Conservation (phyloP, 2,329 filamentous ascomycete species). For the Leptographium galeiforme region DNA sequence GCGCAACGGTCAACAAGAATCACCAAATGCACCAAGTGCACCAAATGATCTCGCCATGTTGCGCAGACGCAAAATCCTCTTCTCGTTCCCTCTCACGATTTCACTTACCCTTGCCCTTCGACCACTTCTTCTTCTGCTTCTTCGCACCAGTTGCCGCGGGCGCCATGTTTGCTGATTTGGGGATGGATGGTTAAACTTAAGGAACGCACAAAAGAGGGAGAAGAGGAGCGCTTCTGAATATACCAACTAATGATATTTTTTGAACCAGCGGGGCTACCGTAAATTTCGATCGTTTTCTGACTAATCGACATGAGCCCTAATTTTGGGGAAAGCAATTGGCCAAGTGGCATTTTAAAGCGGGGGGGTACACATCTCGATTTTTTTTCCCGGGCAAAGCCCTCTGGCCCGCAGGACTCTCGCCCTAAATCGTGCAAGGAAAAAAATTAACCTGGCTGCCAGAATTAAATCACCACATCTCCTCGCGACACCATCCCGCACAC, state of each 20-base stretch:
- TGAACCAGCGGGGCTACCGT: slow-evolving; percentile 4
- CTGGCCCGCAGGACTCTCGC: background rate
- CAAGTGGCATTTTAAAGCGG: background rate
- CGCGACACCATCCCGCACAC: slow-evolving; percentile 3
- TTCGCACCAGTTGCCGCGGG: slow-evolving; percentile 50
- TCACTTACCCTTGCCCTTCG: slow-evolving; percentile 55
- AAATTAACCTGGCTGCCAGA: background rate
- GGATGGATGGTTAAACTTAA: slow-evolving; percentile 16
- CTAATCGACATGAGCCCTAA: slow-evolving; percentile 7
- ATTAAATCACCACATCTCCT: background rate
- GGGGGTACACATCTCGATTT: background rate
- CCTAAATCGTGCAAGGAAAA: slow-evolving; percentile 1
- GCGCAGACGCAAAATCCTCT: background rate
- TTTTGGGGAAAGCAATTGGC: slow-evolving; percentile 4
- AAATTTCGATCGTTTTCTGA: slow-evolving; percentile 1
- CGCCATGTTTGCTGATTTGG: slow-evolving; percentile 24
- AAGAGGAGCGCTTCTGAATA: slow-evolving; percentile 1
- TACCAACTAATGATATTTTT: slow-evolving; percentile 10
- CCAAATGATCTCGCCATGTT: background rate
- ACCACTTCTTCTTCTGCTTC: slow-evolving; percentile 77
- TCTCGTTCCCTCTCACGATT: background rate
- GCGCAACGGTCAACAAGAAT: background rate
- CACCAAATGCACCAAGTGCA: background rate
- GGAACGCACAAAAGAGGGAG: slow-evolving; percentile 6
- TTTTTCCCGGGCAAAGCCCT: slow-evolving; percentile 1